Base-by-base conservation (phyloP, 75 land plant genomes). In the Selaginella moellendorffii region DNA sequence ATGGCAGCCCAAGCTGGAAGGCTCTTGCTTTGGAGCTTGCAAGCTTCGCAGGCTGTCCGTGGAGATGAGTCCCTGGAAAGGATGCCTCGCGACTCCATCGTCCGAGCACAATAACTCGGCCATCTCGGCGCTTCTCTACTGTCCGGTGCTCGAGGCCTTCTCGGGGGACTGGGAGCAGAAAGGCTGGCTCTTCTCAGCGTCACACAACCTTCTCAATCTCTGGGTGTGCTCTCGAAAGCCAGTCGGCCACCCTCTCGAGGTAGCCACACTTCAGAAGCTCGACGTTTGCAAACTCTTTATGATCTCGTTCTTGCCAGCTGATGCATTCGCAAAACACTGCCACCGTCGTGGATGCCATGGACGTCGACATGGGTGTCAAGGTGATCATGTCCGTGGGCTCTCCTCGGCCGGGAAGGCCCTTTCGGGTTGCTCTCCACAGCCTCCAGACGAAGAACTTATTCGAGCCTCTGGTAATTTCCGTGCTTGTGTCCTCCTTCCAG, bases 311-410 rank as follows among this genome's bases (percentile, higher is more conserved):
- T 26, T 19, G 25, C 58, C 68, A 67, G 68, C 28, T 67, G 20
- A 67, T 67, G 68, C 68, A 67, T 27, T 67, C 68, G 18, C 68
- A 67, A 29, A 52, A 54, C 29, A 67, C 68, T 0, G 68, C 52
- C 14, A 52, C 28, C 29, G 53, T 29, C 18, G 54, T 67, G 68
- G 68, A 67, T 54, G 58, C 59, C 17, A 67, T 67, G 68, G 68
- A 67, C 61, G 20, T 53, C 5, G 68, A 67, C 30, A 24, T 0
- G 24, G 27, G 27, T 53, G 9, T 58, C 17, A 67, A 67, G 61
- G 28, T 67, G 61, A 28, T 67, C 20, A 27, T 67, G 54, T 53
- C 68, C 20, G 30, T 54, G 9, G 52, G 29, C 54, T 29, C 31
- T 26, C 61, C 52, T 24, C 68, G 58, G 27, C 59, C 36, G n/a